These are phyloP conservation scores for Salix caprea DNA, from an alignment of 345 rosid genomes.

Conservation along the genomic window DNA sequence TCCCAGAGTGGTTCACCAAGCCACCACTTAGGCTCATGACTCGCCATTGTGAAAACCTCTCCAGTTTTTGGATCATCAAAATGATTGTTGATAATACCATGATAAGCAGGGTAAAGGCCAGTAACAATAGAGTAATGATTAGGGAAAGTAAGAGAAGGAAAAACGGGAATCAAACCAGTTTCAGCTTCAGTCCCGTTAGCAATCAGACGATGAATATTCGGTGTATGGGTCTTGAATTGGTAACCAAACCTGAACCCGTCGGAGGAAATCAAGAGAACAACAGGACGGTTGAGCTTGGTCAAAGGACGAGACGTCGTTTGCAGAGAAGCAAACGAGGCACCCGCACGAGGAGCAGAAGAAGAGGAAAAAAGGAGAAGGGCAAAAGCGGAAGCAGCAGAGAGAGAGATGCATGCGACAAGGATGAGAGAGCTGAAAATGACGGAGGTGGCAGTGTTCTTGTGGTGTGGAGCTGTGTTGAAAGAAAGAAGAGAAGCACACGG, in stretches of 20 bases:
- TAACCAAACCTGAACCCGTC: conserved; percentile 96
- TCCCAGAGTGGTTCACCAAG: conserved; percentile 95
- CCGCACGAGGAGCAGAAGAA: background rate
- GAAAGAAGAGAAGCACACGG: conserved; percentile 56
- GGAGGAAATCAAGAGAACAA: conserved; percentile 72
- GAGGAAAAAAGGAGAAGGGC: conserved; percentile 61
- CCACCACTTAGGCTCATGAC: conserved; percentile 95
- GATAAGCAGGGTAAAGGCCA: conserved; percentile 84
- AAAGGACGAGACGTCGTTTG: conserved; percentile 47
- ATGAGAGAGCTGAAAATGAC: conserved; percentile 50
- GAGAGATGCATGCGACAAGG: conserved; percentile 52
- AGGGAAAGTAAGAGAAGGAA: conserved; percentile 83
- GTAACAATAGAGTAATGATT: conserved; percentile 93
- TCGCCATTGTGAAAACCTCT: conserved; percentile 52
- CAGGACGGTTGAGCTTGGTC: conserved; percentile 56
- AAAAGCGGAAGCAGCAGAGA: conserved; percentile 69
- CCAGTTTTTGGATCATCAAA: conserved; percentile 65
- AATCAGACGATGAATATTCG: conserved; percentile 69
- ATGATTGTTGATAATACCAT: conserved; percentile 71
- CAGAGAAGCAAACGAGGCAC: conserved; percentile 4
- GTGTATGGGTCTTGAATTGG: conserved; percentile 72
- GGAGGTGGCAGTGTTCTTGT: conserved; percentile 26
- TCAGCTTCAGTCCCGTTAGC: conserved; percentile 83
- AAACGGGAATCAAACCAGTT: conserved; percentile 80
- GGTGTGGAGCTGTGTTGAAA: conserved; percentile 35